These are phyloP conservation scores for Beta vulgaris DNA, from an alignment of 148 eudicot genomes.

Conservation along the genomic window DNA sequence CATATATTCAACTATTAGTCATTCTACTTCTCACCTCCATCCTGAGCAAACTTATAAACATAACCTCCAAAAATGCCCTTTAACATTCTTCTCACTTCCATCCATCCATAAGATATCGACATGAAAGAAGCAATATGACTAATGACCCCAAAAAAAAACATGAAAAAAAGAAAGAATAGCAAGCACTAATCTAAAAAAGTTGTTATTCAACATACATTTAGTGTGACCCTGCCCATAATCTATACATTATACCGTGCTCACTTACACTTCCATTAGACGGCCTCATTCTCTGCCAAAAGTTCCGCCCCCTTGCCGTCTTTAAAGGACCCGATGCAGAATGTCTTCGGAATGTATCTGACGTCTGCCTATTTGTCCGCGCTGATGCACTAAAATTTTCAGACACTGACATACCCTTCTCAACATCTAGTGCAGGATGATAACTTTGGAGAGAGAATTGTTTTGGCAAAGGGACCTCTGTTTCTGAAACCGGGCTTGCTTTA, in stretches of 20 bases:
- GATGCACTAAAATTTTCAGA: slow-evolving; percentile 49
- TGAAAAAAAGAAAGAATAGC: not conserved
- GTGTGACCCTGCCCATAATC: slow-evolving; percentile 62
- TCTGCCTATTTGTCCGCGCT: slow-evolving; percentile 30
- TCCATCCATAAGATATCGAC: not conserved
- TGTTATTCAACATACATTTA: slow-evolving; percentile 21
- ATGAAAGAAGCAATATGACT: not conserved
- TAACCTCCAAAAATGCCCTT: not conserved
- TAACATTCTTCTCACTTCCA: not conserved
- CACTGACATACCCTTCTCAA: slow-evolving; percentile 56
- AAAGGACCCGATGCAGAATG: slow-evolving; percentile 76
- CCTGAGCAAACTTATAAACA: slow-evolving; percentile 3
- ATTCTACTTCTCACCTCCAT: slow-evolving; percentile 8
- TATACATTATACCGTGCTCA: slow-evolving; percentile 55
- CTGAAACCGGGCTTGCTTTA: slow-evolving; percentile 31
- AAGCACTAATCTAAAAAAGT: not conserved
- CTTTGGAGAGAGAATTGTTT: slow-evolving; percentile 35
- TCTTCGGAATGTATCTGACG: slow-evolving; percentile 47
- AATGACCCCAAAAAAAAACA: not conserved
- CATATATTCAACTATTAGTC: not conserved
- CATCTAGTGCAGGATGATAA: slow-evolving; percentile 37
- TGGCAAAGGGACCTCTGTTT: slow-evolving; percentile 30
- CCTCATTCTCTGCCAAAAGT: slow-evolving; percentile 56
- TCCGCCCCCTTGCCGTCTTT: slow-evolving; percentile 33
- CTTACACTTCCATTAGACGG: slow-evolving; percentile 58